Base-by-base conservation (phyloP, 768 basidiomycete genomes). In the Neoboletus subvelutipes region DNA sequence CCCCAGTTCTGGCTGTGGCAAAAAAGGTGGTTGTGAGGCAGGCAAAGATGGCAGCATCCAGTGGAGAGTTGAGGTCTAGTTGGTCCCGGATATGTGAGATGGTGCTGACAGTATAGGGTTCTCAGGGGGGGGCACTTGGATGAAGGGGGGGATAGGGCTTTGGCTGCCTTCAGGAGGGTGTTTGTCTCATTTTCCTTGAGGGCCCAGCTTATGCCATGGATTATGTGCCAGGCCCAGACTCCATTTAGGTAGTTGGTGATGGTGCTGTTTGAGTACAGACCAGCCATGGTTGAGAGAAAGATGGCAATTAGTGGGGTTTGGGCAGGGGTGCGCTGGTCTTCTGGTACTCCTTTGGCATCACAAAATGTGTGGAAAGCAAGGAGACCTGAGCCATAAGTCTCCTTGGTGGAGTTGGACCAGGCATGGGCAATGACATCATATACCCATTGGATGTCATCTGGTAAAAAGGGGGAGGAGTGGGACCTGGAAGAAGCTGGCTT, bases 21-120 rank as follows among this genome's bases (percentile, higher is more conserved):
- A 66, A 82, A 61, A 80, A 80, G 5, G 65, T 60, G 0, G 72
- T 76, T 8, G 74, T 74, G 9, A 77, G 70, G 55, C 76, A 78
- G 0, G 77, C 73, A 18, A 53, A 75, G 0, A 74, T 64, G 0
- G 80, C 71, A 0, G 71, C 67, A 34, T 79, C 67, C n/a, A n/a
- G n/a, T n/a, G n/a, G 73, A 7, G 36, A 13, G 4, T 18, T 3
- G 1, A 58, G 53, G 26, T 29, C 5, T 0, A 62, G 46, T 0
- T 51, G 28, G 0, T 3, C 7, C 0, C 9, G 43, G 24, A 66
- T 57, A 0, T 0, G 1, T 0, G 2, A 5, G 1, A 68, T 66
- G 31, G 33, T 20, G 2, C 50, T 18, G 1, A 61, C 39, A 0
- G 68, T 70, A 33, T 42, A 64, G 0, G 66, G n/a, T n/a, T n/a